phyloP scores from a whole-genome alignment of 352 stramenopile genomes.

The Phytophthora crassamura region DNA sequence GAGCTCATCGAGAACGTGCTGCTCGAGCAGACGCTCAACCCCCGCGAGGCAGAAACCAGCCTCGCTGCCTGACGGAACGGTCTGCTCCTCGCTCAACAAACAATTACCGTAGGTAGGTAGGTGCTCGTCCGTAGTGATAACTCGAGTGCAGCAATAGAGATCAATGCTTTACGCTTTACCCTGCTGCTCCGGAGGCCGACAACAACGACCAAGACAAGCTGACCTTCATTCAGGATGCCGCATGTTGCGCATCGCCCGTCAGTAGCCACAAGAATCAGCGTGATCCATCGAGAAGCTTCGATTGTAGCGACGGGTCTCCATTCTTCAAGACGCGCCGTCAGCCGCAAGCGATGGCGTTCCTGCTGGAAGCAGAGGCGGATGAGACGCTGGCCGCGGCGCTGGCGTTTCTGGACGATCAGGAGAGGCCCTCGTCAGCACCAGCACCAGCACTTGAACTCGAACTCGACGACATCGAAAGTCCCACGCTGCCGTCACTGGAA shows the following conservation, averaged over 20 bases:
- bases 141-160: too few relatives aligned
- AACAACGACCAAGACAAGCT: too few relatives aligned
- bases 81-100: neutral
- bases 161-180: too few relatives aligned
- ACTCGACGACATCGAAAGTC: slow-evolving; percentile 1
- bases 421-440: neutral
- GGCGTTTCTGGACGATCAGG: slow-evolving; percentile 35
- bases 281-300: slow-evolving; percentile 5
- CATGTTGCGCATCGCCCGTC: neutral
- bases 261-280: slow-evolving; percentile 18
- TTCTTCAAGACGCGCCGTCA: slow-evolving; percentile 16
- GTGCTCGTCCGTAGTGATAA: too few relatives aligned
- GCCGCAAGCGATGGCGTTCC: slow-evolving; percentile 30
- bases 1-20: slow-evolving; percentile 73
- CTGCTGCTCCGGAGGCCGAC: too few relatives aligned
- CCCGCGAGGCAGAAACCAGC: slow-evolving; percentile 11
- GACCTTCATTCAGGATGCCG: slow-evolving; percentile 12
- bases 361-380: slow-evolving; percentile 33
- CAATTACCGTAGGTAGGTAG: neutral
- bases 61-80: slow-evolving; percentile 9
- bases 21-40: slow-evolving; percentile 37
- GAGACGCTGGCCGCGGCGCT: slow-evolving; percentile 37
- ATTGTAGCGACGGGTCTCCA: slow-evolving; percentile 12
- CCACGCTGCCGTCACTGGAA: slow-evolving; percentile 19
- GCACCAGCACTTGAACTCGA: neutral